phyloP scores from a whole-genome alignment of 176 grass and related monocot species.

The Secale cereale region DNA sequence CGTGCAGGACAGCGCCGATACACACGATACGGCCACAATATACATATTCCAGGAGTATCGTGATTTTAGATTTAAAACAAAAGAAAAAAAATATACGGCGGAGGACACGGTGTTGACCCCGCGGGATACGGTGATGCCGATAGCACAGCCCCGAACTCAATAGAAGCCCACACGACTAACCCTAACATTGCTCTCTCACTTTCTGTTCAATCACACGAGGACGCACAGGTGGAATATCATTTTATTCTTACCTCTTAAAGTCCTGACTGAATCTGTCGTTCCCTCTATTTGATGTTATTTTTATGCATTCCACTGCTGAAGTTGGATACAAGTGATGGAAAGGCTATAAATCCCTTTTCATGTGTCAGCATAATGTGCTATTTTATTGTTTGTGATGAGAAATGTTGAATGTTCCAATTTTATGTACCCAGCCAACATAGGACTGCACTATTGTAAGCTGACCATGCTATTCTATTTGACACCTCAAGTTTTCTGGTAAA shows the following conservation, averaged over 20 bases:
- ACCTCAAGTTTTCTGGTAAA: not conserved
- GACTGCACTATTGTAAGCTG: not conserved
- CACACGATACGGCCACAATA: no score
- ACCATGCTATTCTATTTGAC: not conserved
- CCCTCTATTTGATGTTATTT: constrained; percentile 7
- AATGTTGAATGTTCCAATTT: not conserved
- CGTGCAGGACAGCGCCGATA: no score
- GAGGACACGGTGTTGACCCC: no score
- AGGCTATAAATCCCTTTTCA: constrained; percentile 10
- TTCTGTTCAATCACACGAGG: no score
- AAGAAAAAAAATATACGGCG: no score
- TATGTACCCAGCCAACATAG: not conserved
- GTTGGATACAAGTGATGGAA: not conserved
- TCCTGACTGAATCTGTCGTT: not conserved
- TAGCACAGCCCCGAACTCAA: no score
- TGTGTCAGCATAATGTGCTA: not conserved
- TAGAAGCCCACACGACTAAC: no score
- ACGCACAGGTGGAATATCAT: not conserved
- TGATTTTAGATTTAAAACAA: no score
- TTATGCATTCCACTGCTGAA: not conserved
- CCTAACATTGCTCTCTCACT: no score
- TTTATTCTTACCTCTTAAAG: constrained; percentile 1
- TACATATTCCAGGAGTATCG: no score
- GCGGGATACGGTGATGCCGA: no score
- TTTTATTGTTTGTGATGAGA: not conserved